Conservation (phyloP, 1,284 basidiomycete species). For the Apiotrichum domesticum region DNA sequence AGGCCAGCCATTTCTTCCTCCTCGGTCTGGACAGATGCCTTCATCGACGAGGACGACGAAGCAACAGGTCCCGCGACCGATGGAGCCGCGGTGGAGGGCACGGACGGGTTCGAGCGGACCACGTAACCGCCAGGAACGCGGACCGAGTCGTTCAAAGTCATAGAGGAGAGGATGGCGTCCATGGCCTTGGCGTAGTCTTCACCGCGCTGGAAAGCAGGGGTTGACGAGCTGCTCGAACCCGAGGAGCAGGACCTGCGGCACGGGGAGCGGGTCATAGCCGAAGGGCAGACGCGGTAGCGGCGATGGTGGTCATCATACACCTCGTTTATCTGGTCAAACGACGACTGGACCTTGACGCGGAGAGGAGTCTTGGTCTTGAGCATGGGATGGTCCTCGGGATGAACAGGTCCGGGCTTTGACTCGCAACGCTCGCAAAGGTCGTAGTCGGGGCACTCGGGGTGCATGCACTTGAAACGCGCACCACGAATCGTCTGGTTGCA, state of each 20-base stretch:
- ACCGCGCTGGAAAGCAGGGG: slow-evolving; percentile 3
- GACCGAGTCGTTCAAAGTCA: not conserved
- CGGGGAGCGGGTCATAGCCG: not conserved
- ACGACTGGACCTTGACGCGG: slow-evolving; percentile 29
- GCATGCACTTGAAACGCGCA: slow-evolving; percentile 59
- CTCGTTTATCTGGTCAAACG: slow-evolving; percentile 20
- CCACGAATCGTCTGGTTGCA: slow-evolving; percentile 38
- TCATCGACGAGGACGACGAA: not conserved
- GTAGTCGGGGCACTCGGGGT: slow-evolving; percentile 70
- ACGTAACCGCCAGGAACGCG: slow-evolving; percentile 10
- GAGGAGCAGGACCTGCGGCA: not conserved
- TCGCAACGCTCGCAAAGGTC: slow-evolving; percentile 79
- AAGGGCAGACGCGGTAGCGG: slow-evolving; percentile 3
- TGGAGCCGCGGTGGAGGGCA: too few relatives aligned
- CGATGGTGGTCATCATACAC: slow-evolving; percentile 17
- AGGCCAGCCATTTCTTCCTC: slow-evolving; percentile 8
- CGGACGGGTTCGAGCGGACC: not conserved
- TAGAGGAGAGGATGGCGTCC: slow-evolving; percentile 9
- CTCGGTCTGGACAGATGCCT: slow-evolving; percentile 7
- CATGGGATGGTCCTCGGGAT: slow-evolving; percentile 67
- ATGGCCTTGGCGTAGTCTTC: slow-evolving; percentile 14
- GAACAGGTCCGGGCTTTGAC: slow-evolving; percentile 67
- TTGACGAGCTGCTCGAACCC: not conserved
- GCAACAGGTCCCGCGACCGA: not conserved
- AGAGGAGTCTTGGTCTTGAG: slow-evolving; percentile 62